Evolutionary conservation across 2,329 filamentous ascomycete genomes (phyloP).

Genomic region (Aciculosporium take): DNA sequence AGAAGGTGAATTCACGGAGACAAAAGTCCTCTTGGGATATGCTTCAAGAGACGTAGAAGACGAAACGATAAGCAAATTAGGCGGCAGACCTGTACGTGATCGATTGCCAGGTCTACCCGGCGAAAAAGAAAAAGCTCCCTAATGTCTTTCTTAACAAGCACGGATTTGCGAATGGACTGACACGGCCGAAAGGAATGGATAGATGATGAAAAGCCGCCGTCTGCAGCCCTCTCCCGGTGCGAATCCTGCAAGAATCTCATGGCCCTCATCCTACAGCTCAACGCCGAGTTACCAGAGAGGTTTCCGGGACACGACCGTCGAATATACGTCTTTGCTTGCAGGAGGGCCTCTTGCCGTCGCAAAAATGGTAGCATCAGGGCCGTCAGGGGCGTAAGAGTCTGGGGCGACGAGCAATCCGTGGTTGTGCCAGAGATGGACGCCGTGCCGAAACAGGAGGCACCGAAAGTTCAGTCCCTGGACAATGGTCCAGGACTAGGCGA

Average conservation of each 20-base stretch:
- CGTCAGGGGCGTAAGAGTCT: conserved; percentile 52
- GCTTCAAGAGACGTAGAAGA: conserved; percentile 65
- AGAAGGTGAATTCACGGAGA: conserved; percentile 58
- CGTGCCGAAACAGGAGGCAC: conserved; percentile 17
- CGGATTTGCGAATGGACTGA: not conserved
- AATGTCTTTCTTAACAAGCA: no score
- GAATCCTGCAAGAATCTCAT: conserved; percentile 75
- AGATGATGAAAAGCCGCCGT: conserved; percentile 53
- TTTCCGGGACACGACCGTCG: conserved; percentile 81
- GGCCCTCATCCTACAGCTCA: conserved; percentile 75
- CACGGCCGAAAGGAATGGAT: conserved; percentile 58
- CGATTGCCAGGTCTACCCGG: not conserved
- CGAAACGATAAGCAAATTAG: conserved; percentile 76
- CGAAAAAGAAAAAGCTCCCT: not conserved
- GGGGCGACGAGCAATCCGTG: conserved; percentile 23
- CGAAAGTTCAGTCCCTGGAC: conserved; percentile 17
- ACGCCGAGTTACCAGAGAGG: conserved; percentile 73
- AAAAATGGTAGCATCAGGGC: conserved; percentile 71
- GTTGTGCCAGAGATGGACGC: conserved; percentile 20
- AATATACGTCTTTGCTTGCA: conserved; percentile 76
- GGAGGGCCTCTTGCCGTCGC: conserved; percentile 61
- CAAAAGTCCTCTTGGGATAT: conserved; percentile 82
- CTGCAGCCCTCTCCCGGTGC: conserved; percentile 67
- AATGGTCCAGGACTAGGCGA: conserved; percentile 42
- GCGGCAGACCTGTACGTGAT: conserved; percentile 62